These are phyloP conservation scores for Talaromyces sp. DNA, from an alignment of 2,329 filamentous ascomycete species.

Conservation along the genomic window DNA sequence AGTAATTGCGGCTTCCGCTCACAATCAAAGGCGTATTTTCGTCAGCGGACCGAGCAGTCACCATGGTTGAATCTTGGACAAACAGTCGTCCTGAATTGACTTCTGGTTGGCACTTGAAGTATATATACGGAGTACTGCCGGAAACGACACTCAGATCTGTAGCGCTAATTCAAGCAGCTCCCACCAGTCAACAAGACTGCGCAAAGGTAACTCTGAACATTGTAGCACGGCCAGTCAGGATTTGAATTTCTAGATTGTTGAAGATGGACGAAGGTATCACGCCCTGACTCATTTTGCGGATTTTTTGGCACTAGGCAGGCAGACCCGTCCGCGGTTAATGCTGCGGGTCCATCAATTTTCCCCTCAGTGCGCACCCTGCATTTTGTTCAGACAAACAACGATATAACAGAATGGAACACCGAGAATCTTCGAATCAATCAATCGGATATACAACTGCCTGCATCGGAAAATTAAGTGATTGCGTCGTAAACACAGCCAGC, in stretches of 20 bases:
- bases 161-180: neutral
- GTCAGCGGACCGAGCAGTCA: conserved; percentile 21
- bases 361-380: neutral
- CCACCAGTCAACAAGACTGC: neutral
- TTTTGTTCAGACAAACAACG: neutral
- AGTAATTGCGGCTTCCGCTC: conserved; percentile 1
- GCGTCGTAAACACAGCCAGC: neutral
- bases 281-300: conserved; percentile 12
- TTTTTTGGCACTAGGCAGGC: conserved; percentile 12
- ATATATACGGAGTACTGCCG: neutral
- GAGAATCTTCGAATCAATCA: too few relatives aligned
- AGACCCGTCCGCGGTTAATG: neutral
- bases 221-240: neutral
- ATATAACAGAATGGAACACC: too few relatives aligned
- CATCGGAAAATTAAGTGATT: neutral
- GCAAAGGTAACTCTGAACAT: neutral
- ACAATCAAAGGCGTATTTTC: conserved; percentile 24
- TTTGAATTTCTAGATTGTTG: neutral
- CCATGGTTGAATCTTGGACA: conserved; percentile 12
- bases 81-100: too few relatives aligned
- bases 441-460: neutral
- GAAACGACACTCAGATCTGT: neutral
- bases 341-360: conserved; percentile 12
- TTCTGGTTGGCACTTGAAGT: neutral
- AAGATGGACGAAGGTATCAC: neutral